Evolutionary conservation across 768 basidiomycete species (phyloP), one percentile per base, ranked within the genome.

Genomic region (Amanita inopinata): DNA sequence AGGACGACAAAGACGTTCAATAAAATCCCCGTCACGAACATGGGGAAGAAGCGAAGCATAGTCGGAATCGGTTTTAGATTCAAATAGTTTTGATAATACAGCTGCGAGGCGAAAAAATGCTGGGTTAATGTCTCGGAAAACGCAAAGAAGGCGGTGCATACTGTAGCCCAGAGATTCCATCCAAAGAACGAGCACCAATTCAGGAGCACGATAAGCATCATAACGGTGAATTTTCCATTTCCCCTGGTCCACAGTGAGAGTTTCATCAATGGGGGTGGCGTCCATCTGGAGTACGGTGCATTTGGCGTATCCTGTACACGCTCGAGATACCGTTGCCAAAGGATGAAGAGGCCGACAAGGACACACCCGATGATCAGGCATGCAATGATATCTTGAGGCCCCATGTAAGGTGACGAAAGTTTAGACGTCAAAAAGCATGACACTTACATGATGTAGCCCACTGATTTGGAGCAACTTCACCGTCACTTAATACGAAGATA

Each of bases 11-110:
- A 54, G 22, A 79, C 47, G 52, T 86, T 87, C 51, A 79, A 81
- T 2, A 73, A 28, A 4, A 76, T 44, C 3, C 87, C 86, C 12
- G 70, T 71, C 12, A 87, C 53, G 22, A 74, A 72, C 80, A 83
- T 84, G 0, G 86, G 86, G 1, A 87, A 45, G 38, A 88, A 60
- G 2, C 83, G 73, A 15, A 83, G 47, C 57, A 84, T 82, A 0
- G 80, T 74, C 9, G 64, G 60, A 11, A 89, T 60, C 0, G 84
- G 78, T 0, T 59, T 66, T 3, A 78, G 66, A 0, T 60, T 51
- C 10, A 67, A 49, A 54, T 78, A 89, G 35, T 74, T 67, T 52
- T 89, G 83, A 54, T 85, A 89, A 53, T 78, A 87, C 4, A 87
- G 53, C 76, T 85, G 43, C 9, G 15, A 22, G 6, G 25, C 14